phyloP scores from a whole-genome alignment of 2,329 filamentous ascomycete species.

The Aphanocladium album region DNA sequence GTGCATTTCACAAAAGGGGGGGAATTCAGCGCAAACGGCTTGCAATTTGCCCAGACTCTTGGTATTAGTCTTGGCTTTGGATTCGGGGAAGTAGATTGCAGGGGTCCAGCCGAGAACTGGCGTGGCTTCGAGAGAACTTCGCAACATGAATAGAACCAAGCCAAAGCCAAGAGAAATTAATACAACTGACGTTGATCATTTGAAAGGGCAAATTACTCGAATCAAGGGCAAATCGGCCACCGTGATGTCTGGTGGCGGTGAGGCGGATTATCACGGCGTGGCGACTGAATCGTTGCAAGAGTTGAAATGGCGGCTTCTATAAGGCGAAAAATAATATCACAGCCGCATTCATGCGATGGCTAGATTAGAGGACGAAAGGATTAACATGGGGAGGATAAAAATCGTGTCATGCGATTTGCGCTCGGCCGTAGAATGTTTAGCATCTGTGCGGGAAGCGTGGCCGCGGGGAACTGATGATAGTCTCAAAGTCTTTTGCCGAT shows the following conservation, averaged over 20 bases:
- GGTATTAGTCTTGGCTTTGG: slow-evolving; percentile 2
- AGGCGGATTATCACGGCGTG: background rate
- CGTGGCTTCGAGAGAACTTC: background rate
- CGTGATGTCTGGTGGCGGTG: background rate
- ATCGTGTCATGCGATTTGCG: background rate
- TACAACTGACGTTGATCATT: background rate
- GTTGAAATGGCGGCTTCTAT: background rate
- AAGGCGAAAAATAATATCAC: background rate
- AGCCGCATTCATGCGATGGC: background rate
- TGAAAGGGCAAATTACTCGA: background rate
- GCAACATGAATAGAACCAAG: background rate
- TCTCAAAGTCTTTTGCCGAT: background rate
- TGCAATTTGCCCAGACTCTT: slow-evolving; percentile 3
- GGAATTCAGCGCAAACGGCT: background rate
- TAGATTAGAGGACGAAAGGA: too few species aligned
- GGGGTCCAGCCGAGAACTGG: background rate
- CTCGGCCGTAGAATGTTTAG: background rate
- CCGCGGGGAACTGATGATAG: background rate
- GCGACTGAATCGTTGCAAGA: background rate
- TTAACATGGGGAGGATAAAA: background rate
- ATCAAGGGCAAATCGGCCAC: background rate
- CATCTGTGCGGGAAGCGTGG: background rate
- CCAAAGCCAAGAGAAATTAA: background rate
- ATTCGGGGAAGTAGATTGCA: background rate
- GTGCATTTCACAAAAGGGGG: background rate